Evolutionary conservation across 148 eudicot species (phyloP).

Genomic region (Cornus suecica): DNA sequence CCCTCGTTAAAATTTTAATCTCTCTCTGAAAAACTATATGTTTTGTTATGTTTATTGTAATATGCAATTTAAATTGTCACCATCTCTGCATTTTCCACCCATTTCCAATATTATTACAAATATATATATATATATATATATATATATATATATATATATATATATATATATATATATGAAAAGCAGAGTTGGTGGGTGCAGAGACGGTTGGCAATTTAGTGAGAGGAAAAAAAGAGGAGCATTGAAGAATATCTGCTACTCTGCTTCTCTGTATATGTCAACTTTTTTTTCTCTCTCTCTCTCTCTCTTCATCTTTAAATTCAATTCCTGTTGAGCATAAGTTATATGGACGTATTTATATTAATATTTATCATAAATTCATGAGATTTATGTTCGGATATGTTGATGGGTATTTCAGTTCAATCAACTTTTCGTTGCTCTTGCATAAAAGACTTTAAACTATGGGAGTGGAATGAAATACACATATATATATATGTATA

Average conservation of each 20-base stretch:
- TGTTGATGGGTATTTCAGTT: not conserved
- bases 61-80: not conserved
- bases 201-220: not conserved
- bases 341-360: slow-evolving; percentile 2
- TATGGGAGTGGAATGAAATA: no score
- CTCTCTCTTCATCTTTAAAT: not conserved
- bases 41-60: slow-evolving; percentile 1
- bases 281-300: not conserved
- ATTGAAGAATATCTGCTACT: slow-evolving; percentile 18
- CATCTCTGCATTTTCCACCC: not conserved
- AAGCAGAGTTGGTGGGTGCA: not conserved
- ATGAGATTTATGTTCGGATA: slow-evolving; percentile 1
- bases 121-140: no score
- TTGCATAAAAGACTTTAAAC: no score
- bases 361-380: slow-evolving; percentile 3
- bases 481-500: no score
- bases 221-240: slow-evolving; percentile 4
- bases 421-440: not conserved
- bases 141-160: no score
- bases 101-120: no score
- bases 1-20: slow-evolving; percentile 32
- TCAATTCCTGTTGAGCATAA: slow-evolving; percentile 4
- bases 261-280: not conserved
- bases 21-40: not conserved
- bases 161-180: not conserved